phyloP scores from a whole-genome alignment of 75 land plant genomes.

The Pseudotsuga menziesii region DNA sequence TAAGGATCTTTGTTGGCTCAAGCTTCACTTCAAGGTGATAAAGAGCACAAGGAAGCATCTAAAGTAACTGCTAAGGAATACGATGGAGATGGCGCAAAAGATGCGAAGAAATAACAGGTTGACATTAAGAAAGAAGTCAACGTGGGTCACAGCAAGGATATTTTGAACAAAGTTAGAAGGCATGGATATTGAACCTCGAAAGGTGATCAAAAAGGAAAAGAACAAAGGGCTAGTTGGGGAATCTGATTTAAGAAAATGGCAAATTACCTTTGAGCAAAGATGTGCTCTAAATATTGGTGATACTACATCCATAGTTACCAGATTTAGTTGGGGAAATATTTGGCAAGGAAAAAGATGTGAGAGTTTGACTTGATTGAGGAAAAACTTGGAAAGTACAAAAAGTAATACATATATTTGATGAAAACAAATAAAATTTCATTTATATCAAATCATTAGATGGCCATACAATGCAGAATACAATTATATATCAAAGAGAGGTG shows the following conservation, averaged over 20 bases:
- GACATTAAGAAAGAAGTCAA: conserved; percentile 20
- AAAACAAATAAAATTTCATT: too few relatives aligned
- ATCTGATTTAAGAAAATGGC: neutral
- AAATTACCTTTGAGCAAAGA: conserved; percentile 8
- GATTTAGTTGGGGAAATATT: too few relatives aligned
- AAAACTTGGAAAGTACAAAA: too few relatives aligned
- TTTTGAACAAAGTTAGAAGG: neutral
- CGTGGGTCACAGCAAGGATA: conserved; percentile 19
- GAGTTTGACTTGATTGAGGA: too few relatives aligned
- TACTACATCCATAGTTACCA: neutral
- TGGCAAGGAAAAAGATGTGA: too few relatives aligned
- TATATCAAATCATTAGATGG: too few relatives aligned
- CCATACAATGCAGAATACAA: too few relatives aligned
- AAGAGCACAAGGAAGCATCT: conserved; percentile 15
- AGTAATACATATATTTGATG: too few relatives aligned
- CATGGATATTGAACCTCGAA: conserved; percentile 2
- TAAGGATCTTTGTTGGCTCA: too few relatives aligned
- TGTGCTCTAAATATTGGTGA: neutral
- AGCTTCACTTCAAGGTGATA: neutral
- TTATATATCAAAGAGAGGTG: too few relatives aligned
- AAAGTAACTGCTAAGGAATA: conserved; percentile 16
- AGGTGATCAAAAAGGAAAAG: conserved; percentile 20
- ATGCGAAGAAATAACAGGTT: conserved; percentile 21
- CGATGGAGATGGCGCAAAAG: conserved; percentile 23
- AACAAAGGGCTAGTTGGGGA: conserved; percentile 12